A percentile compares a stretch with the other conserved stretches of the same genome.
These are phyloP conservation scores for Penicillium brasilianum DNA, from an alignment of 2,329 filamentous ascomycete species.

Conservation along the genomic window DNA sequence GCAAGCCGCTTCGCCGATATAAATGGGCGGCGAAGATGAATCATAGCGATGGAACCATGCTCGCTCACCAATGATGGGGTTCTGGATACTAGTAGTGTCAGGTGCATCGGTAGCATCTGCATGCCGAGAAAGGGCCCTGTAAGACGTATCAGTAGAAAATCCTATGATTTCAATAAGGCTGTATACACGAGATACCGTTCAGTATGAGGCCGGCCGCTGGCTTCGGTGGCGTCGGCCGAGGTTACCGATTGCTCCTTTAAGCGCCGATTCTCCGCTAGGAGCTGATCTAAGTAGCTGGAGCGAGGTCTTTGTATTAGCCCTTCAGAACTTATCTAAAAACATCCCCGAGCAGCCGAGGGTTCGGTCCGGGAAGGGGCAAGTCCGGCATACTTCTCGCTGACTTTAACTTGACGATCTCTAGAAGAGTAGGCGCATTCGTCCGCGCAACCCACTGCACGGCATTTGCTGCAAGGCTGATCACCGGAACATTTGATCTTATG, in stretches of 20 bases:
- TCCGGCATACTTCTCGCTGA: slow-evolving; percentile 41
- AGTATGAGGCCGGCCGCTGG: slow-evolving; percentile 20
- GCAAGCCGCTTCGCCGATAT: slow-evolving; percentile 47
- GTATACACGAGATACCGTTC: slow-evolving; percentile 17
- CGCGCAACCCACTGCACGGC: slow-evolving; percentile 43
- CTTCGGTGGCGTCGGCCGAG: slow-evolving; percentile 35
- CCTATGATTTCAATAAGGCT: neutral
- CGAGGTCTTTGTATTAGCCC: slow-evolving; percentile 14
- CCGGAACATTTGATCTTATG: slow-evolving; percentile 57
- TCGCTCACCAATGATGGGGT: slow-evolving; percentile 43
- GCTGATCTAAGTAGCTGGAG: slow-evolving; percentile 36
- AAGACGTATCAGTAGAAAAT: slow-evolving; percentile 2
- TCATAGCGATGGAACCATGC: slow-evolving; percentile 46
- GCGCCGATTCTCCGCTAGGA: slow-evolving; percentile 41
- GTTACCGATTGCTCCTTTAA: slow-evolving; percentile 38
- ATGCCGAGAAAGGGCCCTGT: slow-evolving; percentile 22
- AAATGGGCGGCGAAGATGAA: slow-evolving; percentile 43
- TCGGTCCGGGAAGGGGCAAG: neutral
- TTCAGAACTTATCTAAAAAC: neutral
- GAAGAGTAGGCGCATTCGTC: slow-evolving; percentile 48
- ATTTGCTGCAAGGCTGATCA: slow-evolving; percentile 50
- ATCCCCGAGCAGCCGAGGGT: too few relatives aligned
- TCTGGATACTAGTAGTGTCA: slow-evolving; percentile 40
- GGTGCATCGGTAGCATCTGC: slow-evolving; percentile 29
- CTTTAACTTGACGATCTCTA: slow-evolving; percentile 51